These are phyloP conservation scores for Didymosphaeria variabile DNA, from an alignment of 2,329 filamentous ascomycete genomes.

Conservation along the genomic window DNA sequence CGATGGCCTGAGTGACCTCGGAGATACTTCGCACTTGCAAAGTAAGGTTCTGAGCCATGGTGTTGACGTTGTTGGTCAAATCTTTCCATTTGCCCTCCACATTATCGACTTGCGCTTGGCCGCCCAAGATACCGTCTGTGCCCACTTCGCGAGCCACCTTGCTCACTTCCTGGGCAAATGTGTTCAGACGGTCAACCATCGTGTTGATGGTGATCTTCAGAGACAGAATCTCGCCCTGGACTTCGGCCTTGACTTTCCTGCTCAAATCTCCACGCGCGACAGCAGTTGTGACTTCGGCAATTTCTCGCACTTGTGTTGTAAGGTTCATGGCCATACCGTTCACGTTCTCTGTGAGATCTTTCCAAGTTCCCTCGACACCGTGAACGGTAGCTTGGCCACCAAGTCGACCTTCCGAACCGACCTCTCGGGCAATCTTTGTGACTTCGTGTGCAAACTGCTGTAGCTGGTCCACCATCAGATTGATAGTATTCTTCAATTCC, in stretches of 20 bases:
- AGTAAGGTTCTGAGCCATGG: conserved; percentile 72
- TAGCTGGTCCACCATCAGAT: conserved; percentile 63
- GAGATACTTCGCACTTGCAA: conserved; percentile 86
- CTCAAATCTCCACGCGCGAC: conserved; percentile 62
- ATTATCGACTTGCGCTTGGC: conserved; percentile 70
- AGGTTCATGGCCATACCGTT: conserved; percentile 64
- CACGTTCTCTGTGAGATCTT: conserved; percentile 63
- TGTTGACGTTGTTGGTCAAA: conserved; percentile 73
- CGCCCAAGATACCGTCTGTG: conserved; percentile 70
- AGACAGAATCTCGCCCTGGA: conserved; percentile 61
- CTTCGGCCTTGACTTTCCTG: conserved; percentile 62
- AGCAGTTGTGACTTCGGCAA: conserved; percentile 62
- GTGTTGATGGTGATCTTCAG: conserved; percentile 87
- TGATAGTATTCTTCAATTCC: conserved; percentile 62
- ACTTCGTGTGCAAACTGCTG: conserved; percentile 63
- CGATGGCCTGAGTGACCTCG: conserved; percentile 92
- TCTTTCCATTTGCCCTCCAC: conserved; percentile 74
- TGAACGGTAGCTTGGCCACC: conserved; percentile 63
- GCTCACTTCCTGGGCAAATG: conserved; percentile 72
- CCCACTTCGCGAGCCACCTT: conserved; percentile 72
- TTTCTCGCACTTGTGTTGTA: conserved; percentile 62
- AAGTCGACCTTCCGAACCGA: conserved; percentile 61
- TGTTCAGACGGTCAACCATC: conserved; percentile 72
- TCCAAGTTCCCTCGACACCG: conserved; percentile 63
- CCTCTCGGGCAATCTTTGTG: conserved; percentile 62